phyloP scores from a whole-genome alignment of 2,329 filamentous ascomycete species.

The Chaetomiaceae sp. region DNA sequence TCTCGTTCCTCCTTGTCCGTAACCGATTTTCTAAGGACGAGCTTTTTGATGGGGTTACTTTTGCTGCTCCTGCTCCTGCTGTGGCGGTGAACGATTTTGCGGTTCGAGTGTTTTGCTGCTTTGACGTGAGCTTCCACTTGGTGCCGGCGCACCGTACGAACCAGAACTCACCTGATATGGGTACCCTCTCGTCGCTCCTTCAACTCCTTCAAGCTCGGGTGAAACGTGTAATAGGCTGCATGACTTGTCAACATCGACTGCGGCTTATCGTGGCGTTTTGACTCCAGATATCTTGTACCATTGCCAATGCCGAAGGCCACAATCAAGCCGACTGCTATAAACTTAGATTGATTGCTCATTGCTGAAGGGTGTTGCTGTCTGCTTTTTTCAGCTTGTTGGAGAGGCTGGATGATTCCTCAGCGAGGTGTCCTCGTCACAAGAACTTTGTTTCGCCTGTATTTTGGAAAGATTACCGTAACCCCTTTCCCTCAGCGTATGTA shows the following conservation, averaged over 20 bases:
- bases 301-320: constrained; percentile 25
- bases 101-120: constrained; percentile 16
- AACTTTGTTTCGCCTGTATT: no score
- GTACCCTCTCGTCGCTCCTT: constrained; percentile 20
- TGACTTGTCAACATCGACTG: constrained; percentile 19
- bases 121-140: constrained; percentile 10
- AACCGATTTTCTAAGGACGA: no score
- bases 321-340: constrained; percentile 20
- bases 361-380: background rate
- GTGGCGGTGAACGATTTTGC: background rate
- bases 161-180: constrained; percentile 12
- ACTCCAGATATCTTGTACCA: constrained; percentile 15
- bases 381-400: no score
- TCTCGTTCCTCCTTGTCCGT: no score
- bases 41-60: constrained; percentile 1
- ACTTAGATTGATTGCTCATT: constrained; percentile 22
- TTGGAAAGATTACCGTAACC: no score
- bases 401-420: no score
- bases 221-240: constrained; percentile 28
- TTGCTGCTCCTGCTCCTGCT: background rate
- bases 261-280: background rate
- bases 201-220: constrained; percentile 25
- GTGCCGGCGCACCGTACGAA: background rate
- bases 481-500: no score
- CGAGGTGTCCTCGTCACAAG: no score